Evolutionary conservation across 805 yeast genomes (phyloP).

Genomic region (Candida insectorum): DNA sequence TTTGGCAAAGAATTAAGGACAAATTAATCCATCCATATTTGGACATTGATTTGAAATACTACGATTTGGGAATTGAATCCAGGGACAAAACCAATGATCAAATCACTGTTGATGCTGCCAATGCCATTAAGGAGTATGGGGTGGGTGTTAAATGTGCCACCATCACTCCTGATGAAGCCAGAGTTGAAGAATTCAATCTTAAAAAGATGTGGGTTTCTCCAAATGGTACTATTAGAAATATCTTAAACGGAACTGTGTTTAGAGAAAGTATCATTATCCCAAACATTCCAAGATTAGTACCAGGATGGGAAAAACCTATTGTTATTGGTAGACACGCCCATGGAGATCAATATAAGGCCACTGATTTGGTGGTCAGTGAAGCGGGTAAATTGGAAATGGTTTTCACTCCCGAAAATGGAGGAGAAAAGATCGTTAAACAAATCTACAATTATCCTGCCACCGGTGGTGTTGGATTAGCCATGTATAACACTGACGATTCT

Average conservation of each 20-base stretch:
- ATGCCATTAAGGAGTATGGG: conserved; percentile 69
- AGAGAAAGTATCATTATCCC: conserved; percentile 81
- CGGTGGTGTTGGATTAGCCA: conserved; percentile 80
- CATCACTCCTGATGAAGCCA: conserved; percentile 77
- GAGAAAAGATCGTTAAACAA: conserved; percentile 42
- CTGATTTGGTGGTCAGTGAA: conserved; percentile 64
- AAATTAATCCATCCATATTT: conserved; percentile 66
- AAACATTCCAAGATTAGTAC: conserved; percentile 71
- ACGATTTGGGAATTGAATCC: conserved; percentile 65
- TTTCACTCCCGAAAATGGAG: conserved; percentile 61
- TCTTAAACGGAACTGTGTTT: conserved; percentile 78
- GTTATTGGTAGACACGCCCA: conserved; percentile 84
- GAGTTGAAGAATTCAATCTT: conserved; percentile 70
- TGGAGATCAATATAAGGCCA: conserved; percentile 83
- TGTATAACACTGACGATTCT: conserved; percentile 81
- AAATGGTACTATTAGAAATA: conserved; percentile 80
- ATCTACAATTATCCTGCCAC: conserved; percentile 63
- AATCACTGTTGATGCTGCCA: conserved; percentile 75
- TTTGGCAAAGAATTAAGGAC: conserved; percentile 72
- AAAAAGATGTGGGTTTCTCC: conserved; percentile 86
- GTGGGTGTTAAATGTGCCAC: conserved; percentile 86
- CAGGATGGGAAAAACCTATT: conserved; percentile 79
- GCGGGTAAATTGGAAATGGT: conserved; percentile 67
- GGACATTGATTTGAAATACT: conserved; percentile 72
- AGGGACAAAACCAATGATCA: conserved; percentile 72